phyloP scores from a whole-genome alignment of 73 alveolate species.

The Paraurostyla sp. region DNA sequence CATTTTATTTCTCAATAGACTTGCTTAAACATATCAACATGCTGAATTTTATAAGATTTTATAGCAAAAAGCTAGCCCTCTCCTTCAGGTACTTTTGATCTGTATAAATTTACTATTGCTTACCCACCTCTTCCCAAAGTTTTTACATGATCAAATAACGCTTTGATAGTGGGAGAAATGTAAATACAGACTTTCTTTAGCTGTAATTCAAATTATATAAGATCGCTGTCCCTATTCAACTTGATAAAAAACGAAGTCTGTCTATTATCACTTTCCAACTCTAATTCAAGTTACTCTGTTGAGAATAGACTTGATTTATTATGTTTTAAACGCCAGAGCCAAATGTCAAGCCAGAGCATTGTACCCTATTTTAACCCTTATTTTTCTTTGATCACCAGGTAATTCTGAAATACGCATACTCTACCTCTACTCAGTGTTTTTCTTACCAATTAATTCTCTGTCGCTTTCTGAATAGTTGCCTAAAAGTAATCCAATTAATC shows the following conservation, averaged over 20 bases:
- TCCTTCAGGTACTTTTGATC: not conserved
- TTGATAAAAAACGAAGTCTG: not conserved
- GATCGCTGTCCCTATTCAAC: not conserved
- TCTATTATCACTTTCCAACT: slow-evolving; percentile 16
- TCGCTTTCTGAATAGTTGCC: not conserved
- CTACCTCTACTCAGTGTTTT: not conserved
- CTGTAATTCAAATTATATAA: not conserved
- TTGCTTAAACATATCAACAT: not conserved
- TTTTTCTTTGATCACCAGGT: not conserved
- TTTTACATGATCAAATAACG: not conserved
- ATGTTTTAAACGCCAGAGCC: not conserved
- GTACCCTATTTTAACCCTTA: not conserved
- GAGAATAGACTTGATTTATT: not conserved
- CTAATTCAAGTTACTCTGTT: not conserved
- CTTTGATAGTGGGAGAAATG: not conserved
- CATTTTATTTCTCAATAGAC: not conserved
- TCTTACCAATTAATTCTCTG: not conserved
- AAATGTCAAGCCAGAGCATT: slow-evolving; percentile 9
- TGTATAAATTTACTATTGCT: slow-evolving; percentile 3
- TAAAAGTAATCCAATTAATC: not conserved
- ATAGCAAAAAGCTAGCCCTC: not conserved
- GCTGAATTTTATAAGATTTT: slow-evolving; percentile 6
- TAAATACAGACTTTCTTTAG: slow-evolving; percentile 12
- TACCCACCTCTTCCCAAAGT: slow-evolving; percentile 26
- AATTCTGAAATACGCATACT: not conserved